Conservation (phyloP, 2,329 filamentous ascomycete species). For the Myriosclerotinia duriaeana region DNA sequence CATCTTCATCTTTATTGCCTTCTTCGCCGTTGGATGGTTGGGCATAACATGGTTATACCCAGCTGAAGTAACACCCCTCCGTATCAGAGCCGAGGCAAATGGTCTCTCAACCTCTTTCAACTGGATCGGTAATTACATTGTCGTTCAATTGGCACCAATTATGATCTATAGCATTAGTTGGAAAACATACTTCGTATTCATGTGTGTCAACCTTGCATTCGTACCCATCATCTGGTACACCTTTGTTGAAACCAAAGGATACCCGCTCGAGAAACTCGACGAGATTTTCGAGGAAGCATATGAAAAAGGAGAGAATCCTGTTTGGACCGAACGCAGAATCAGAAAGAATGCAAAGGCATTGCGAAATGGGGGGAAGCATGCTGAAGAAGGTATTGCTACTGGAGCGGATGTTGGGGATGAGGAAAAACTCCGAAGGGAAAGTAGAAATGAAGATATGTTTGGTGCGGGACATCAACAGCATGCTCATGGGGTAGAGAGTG, state of each 20-base stretch:
- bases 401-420: not conserved
- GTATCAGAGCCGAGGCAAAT: slow-evolving; percentile 56
- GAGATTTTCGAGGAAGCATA: slow-evolving; percentile 22
- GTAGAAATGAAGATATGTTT: slow-evolving; percentile 1
- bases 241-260: slow-evolving; percentile 22
- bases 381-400: slow-evolving; percentile 1
- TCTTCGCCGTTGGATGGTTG: slow-evolving; percentile 53
- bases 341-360: slow-evolving; percentile 13
- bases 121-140: slow-evolving; percentile 62
- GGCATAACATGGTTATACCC: slow-evolving; percentile 56
- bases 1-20: slow-evolving; percentile 54
- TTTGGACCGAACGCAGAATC: slow-evolving; percentile 19
- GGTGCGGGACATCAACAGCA: slow-evolving; percentile 3
- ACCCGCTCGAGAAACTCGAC: slow-evolving; percentile 20
- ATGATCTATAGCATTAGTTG: slow-evolving; percentile 40
- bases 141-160: slow-evolving; percentile 51
- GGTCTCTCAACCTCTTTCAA: slow-evolving; percentile 48
- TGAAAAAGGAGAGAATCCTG: slow-evolving; percentile 21
- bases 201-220: slow-evolving; percentile 20
- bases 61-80: slow-evolving; percentile 55
- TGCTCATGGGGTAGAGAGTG: slow-evolving; percentile 1
- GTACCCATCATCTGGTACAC: slow-evolving; percentile 18
- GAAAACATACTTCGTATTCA: slow-evolving; percentile 42
- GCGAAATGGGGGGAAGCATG: not conserved
- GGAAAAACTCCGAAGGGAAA: slow-evolving; percentile 3